Base-by-base conservation (phyloP, 352 stramenopile species). In the Globisporangium carolinianum region DNA sequence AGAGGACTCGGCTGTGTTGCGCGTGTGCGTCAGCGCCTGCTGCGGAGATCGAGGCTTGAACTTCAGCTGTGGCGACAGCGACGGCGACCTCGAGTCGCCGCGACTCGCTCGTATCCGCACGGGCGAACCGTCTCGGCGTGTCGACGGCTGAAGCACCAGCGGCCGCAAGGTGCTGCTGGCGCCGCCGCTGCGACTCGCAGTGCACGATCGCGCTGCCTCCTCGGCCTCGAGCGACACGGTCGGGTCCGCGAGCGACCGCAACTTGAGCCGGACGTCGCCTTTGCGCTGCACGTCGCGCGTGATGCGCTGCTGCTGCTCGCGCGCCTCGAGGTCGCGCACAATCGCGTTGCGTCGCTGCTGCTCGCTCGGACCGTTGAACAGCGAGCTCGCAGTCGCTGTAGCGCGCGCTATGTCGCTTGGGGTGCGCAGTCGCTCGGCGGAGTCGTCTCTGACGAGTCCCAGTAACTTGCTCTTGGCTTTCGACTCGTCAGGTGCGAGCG, bases 241-340 rank as follows among this genome's bases (percentile, higher is more conserved):
- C 12, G 76, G 76, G 18, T 87, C 76, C 37, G 58, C 72, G 37
- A 83, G 57, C 37, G 76, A 85, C 0, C 76, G 72, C 36, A 87
- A 47, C 53, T 82, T 81, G 8, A 83, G 52, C 39, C 70, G 68
- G 4, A 82, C 14, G 5, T 73, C 63, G 4, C 56, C 62, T 43
- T 73, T 85, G 18, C 76, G 76, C 5, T 66, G 63, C 9, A 78
- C 61, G 14, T 71, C 56, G 4, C 69, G 61, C 0, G 69, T 67
- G 1, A 75, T 65, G 6, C 66, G 66, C 24, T 73, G 62, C 2
- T 67, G 51, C 1, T 53, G 68, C 43, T 85, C 75, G 3, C 76
- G 68, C 11, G 59, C 69, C n/a, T 58, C 62, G 10, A 87, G 71
- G 32, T 83, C 74, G 2, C 62, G 65, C n/a, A 61, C 56, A 43